Conservation (phyloP, 106 monocot species). For the Dendrobium nobile region DNA sequence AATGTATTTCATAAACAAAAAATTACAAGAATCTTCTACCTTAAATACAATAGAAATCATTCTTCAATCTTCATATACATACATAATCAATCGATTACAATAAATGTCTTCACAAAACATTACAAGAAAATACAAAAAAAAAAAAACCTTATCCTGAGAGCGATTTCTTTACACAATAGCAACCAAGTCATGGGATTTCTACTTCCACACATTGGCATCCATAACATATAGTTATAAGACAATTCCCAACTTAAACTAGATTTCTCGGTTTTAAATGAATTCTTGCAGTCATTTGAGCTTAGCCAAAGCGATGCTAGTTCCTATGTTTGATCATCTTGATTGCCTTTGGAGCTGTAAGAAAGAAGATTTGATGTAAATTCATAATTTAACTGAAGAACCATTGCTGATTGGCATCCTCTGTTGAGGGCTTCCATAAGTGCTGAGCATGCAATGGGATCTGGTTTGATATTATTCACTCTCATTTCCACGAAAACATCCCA, state of each 20-base stretch:
- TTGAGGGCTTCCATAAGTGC: conserved; percentile 75
- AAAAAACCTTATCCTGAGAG: too few species aligned
- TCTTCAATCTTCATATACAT: too few species aligned
- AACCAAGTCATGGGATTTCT: too few species aligned
- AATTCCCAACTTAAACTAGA: conserved; percentile 9
- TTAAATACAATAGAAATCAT: too few species aligned
- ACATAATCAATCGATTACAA: too few species aligned
- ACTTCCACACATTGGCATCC: not conserved
- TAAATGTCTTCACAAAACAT: too few species aligned
- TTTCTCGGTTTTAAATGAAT: not conserved
- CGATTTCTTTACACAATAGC: too few species aligned
- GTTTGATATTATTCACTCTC: conserved; percentile 54
- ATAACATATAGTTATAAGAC: conserved; percentile 14
- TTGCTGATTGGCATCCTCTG: conserved; percentile 47
- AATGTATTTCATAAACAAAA: too few species aligned
- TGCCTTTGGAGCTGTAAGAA: conserved; percentile 36
- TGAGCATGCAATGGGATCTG: conserved; percentile 78
- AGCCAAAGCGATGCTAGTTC: conserved; percentile 12
- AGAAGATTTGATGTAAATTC: not conserved
- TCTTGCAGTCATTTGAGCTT: conserved; percentile 12
- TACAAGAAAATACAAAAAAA: too few species aligned
- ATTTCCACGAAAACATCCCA: conserved; percentile 81
- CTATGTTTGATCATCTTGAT: conserved; percentile 45
- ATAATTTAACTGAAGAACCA: conserved; percentile 48
- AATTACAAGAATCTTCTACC: too few species aligned